These are phyloP conservation scores for Solanum rostratum DNA, from an alignment of 257 asterid genomes.

Conservation along the genomic window DNA sequence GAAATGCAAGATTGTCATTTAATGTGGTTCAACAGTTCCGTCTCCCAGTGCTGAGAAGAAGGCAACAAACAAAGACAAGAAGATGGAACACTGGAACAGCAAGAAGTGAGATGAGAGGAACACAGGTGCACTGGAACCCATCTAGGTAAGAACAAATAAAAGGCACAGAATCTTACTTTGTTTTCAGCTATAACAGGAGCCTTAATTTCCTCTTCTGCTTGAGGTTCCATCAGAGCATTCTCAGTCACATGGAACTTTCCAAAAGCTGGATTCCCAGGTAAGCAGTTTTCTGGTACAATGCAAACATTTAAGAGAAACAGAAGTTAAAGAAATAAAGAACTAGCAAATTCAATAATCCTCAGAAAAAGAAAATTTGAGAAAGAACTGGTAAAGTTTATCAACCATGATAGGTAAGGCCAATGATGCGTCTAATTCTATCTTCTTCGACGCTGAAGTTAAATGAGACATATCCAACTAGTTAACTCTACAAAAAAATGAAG, in stretches of 20 bases:
- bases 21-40: not conserved
- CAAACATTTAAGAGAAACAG: not conserved
- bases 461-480: not conserved
- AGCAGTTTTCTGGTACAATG: slow-evolving; percentile 21
- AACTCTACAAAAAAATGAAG: not conserved
- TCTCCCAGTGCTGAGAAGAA: not conserved
- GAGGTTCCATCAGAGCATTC: slow-evolving; percentile 21
- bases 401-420: not conserved
- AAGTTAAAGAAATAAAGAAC: not conserved
- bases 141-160: not conserved
- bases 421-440: not conserved
- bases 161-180: slow-evolving; percentile 9
- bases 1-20: not conserved
- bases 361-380: not conserved
- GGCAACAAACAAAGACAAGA: not conserved
- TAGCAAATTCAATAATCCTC: not conserved
- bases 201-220: slow-evolving; percentile 22
- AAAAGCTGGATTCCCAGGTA: slow-evolving; percentile 10
- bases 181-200: slow-evolving; percentile 10
- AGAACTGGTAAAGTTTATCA: not conserved
- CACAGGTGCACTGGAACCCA: not conserved
- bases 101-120: not conserved
- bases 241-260: slow-evolving; percentile 2
- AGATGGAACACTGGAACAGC: not conserved
- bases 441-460: not conserved